Evolutionary conservation across 148 eudicot species (phyloP).

Genomic region (Vaccinium darrowii): DNA sequence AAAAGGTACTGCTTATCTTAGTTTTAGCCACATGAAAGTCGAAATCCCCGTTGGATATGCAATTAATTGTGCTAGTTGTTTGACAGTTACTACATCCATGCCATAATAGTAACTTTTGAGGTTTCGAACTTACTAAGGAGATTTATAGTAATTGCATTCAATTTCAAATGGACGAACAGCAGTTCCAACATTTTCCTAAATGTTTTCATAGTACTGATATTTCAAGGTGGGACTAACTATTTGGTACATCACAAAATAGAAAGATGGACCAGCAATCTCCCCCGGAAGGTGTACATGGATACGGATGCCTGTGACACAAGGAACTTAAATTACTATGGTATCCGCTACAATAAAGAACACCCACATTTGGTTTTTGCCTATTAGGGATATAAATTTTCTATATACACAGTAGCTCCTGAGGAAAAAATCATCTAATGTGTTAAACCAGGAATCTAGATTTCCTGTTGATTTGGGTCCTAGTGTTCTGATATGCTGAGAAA

Average conservation of each 20-base stretch:
- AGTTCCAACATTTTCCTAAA: background rate
- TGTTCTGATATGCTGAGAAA: background rate
- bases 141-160: background rate
- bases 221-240: background rate
- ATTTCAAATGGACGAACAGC: background rate
- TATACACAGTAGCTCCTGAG: background rate
- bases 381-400: background rate
- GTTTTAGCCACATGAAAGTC: background rate
- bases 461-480: background rate
- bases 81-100: background rate
- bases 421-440: background rate
- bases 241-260: background rate
- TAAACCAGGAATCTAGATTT: background rate
- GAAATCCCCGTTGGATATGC: background rate
- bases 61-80: slow-evolving; percentile 10
- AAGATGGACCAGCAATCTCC: background rate
- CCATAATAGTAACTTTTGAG: background rate
- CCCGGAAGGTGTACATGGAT: background rate
- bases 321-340: slow-evolving; percentile 1
- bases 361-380: background rate
- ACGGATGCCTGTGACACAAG: background rate
- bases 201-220: background rate
- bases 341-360: background rate
- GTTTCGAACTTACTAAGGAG: background rate
- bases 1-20: slow-evolving; percentile 46